Base-by-base conservation (phyloP, 352 stramenopile species). In the Nothophytophthora sp. region DNA sequence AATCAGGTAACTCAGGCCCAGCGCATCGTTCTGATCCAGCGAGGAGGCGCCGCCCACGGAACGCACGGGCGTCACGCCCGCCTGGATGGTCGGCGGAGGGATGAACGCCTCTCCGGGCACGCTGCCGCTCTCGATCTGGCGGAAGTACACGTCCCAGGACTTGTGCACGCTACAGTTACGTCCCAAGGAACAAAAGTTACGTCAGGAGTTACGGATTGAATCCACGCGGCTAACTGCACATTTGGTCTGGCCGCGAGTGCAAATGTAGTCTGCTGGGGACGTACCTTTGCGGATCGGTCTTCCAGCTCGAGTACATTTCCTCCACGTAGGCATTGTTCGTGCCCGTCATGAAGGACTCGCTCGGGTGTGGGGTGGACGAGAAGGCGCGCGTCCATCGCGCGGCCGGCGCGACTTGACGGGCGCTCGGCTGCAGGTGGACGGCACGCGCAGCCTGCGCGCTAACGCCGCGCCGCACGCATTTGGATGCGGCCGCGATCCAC, bases 1-100 rank as follows among this genome's bases (percentile, higher is more conserved):
- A 69, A 99, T 98, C 35, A 99, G 73, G 74, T 99, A 98, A 34
- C 95, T 96, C 25, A 99, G 67, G 0, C 93, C 95, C 34, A 99
- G 74, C 13, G 81, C 78, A 49, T 94, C 80, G 62, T 92, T 92
- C 51, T 81, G 67, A 43, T 78, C 74, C 2, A 64, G 58, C 43
- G 72, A 73, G 7, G 55, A 55, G 9, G 63, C 56, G 15, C 60
- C 58, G 12, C 64, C 64, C 5, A 81, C 57, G 24, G 78, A 86
- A 3, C 66, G 55, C 20, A 90, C 75, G 16, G 81, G 81, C 39
- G 74, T 87, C 9, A 92, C 81, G 33, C 83, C 83, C 60, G 63
- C 60, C 54, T 90, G 78, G 60, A 94, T 86, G 12, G 75, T 88
- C 20, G 83, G 83, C 8, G 83, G 83, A 9, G 81, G 81, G 59